Base-by-base conservation (phyloP, 2,329 filamentous ascomycete genomes). In the Aureobasidium mangrovei region DNA sequence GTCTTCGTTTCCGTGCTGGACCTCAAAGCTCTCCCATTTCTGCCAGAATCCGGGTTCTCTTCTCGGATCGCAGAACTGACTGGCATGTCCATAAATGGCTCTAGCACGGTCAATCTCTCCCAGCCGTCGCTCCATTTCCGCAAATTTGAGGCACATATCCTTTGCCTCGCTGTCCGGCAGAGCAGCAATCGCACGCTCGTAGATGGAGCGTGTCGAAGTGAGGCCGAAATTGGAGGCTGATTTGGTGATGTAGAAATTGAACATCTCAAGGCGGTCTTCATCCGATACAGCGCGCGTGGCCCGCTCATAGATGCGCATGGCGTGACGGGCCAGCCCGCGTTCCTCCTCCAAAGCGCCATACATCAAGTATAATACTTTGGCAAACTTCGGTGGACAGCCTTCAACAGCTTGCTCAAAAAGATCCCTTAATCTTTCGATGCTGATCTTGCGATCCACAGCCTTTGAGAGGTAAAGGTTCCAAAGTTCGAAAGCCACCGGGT, bases 401-500 rank as follows among this genome's bases (percentile, higher is more conserved):
- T 97, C 91, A 12, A 97, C 83, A 2, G 94, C 90, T 75, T 98
- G 93, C 69, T 98, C 93, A 65, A 98, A 98, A 5, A 98, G 79
- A 69, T 98, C 94, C 56, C 93, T 84, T 27, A 98, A 76, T 48
- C 93, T 81, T 69, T 98, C 93, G 63, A 98, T 96, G 55, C 88
- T 85, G 66, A 97, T 95, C 70, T 95, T 93, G 55, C 93, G 87
- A 67, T 96, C 90, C 26, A 97, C 91, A 0, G 93, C 93, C 72
- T 98, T 98, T 53, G 90, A 96, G 54, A 98, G 81, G 69, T 98
- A 98, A 7, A 98, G 73, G 63, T 98, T 98, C 94, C 93, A 98
- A 26, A 98, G 78, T 74, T 98, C 93, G 69, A 98, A 98, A 12
- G 93, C 93, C 18, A 97, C 91, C 0, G 93, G 93, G 65, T 97